Conservation (phyloP, 148 eudicot genomes). For the Diospyros lotus region DNA sequence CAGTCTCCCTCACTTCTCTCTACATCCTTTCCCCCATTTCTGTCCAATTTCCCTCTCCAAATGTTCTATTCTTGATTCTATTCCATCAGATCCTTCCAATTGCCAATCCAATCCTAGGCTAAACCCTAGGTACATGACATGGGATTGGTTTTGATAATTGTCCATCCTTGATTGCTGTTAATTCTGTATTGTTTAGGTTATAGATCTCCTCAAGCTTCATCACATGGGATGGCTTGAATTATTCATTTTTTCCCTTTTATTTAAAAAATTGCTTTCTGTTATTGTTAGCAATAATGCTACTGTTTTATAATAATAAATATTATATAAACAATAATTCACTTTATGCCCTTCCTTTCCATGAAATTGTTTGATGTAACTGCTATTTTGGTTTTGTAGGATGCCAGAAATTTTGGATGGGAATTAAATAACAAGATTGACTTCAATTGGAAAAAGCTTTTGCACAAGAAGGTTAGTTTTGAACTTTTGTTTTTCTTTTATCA, state of each 20-base stretch:
- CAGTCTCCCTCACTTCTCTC: too few relatives aligned
- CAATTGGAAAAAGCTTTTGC: constrained; percentile 93
- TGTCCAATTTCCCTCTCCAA: too few relatives aligned
- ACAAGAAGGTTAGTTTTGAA: constrained; percentile 70
- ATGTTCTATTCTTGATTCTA: too few relatives aligned
- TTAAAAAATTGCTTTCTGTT: neutral
- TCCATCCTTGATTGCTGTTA: neutral
- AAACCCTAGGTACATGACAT: too few relatives aligned
- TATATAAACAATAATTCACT: too few relatives aligned
- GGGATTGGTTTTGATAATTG: neutral
- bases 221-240: neutral
- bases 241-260: neutral
- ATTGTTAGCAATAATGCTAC: neutral
- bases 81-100: too few relatives aligned
- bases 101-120: too few relatives aligned
- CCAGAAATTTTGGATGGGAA: constrained; percentile 89
- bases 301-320: neutral
- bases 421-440: constrained; percentile 73
- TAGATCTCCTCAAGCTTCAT: neutral
- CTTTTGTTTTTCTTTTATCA: constrained; percentile 8
- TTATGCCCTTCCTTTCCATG: too few relatives aligned
- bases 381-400: constrained; percentile 56
- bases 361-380: neutral
- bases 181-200: neutral
- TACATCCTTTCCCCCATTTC: too few relatives aligned